Percentiles rank a stretch among this genome's conserved stretches.
Conservation (phyloP, 2,329 filamentous ascomycete genomes). For the Mariannaea sp. region DNA sequence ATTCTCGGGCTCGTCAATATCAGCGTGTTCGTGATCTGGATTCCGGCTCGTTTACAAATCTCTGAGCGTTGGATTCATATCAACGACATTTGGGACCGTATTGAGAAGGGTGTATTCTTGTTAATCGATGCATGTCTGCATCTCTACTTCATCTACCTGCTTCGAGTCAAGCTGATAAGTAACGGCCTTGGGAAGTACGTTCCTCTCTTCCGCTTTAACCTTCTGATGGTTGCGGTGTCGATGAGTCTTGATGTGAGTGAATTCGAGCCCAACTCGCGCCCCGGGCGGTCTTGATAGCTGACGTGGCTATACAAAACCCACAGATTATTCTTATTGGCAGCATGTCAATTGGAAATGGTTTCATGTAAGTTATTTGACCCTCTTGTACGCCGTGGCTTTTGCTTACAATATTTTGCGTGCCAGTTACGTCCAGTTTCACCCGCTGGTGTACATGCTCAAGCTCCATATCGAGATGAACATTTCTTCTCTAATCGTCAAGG, state of each 20-base stretch:
- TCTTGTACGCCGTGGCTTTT: not conserved
- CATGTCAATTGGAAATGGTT: conserved; percentile 17
- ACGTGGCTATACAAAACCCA: not conserved
- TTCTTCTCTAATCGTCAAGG: conserved; percentile 29
- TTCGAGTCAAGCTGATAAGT: conserved; percentile 72
- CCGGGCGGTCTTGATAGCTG: not conserved
- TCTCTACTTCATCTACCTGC: conserved; percentile 65
- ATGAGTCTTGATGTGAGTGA: conserved; percentile 62
- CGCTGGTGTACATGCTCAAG: conserved; percentile 35
- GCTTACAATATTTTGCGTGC: not conserved
- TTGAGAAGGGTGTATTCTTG: conserved; percentile 19
- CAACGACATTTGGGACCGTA: conserved; percentile 16
- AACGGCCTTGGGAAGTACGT: conserved; percentile 64
- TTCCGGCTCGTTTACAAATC: conserved; percentile 18
- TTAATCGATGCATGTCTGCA: conserved; percentile 46
- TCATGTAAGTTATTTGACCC: conserved; percentile 1
- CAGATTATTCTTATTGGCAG: conserved; percentile 30
- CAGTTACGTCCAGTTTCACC: conserved; percentile 36
- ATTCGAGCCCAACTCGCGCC: not conserved
- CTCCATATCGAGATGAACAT: conserved; percentile 36
- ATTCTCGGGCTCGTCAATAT: conserved; percentile 18
- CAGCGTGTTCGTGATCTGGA: conserved; percentile 18
- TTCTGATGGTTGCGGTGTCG: conserved; percentile 36
- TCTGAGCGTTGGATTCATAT: conserved; percentile 7
- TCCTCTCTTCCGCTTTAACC: conserved; percentile 16